phyloP scores from a whole-genome alignment of 192 early-diverging fungal species.

The Gamsiella multidivaricata region DNA sequence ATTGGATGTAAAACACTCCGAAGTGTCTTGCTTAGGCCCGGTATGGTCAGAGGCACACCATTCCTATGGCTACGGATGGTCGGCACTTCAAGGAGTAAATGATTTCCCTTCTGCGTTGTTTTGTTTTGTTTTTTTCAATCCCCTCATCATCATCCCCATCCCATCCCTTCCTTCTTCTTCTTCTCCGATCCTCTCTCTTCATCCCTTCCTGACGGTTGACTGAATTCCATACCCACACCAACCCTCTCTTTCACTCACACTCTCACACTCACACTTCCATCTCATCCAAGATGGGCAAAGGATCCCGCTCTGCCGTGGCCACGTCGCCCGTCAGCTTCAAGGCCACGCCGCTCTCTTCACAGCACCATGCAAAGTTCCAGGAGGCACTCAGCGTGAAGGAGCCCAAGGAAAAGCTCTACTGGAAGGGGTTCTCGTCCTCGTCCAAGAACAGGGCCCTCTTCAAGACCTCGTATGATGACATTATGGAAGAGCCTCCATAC shows the following conservation, averaged over 20 bases:
- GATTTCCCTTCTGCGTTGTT: background rate
- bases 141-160: too few relatives aligned
- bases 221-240: too few relatives aligned
- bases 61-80: too few relatives aligned
- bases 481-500: slow-evolving; percentile 79
- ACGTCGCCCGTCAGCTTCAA: slow-evolving; percentile 45
- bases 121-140: background rate
- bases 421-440: slow-evolving; percentile 52
- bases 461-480: slow-evolving; percentile 50
- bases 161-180: background rate
- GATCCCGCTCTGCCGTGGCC: slow-evolving; percentile 47
- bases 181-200: too few relatives aligned
- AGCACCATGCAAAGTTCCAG: slow-evolving; percentile 56
- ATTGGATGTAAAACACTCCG: too few relatives aligned
- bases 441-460: slow-evolving; percentile 47
- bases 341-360: slow-evolving; percentile 53
- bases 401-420: slow-evolving; percentile 53
- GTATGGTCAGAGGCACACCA: too few relatives aligned
- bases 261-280: background rate
- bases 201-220: too few relatives aligned
- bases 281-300: slow-evolving; percentile 42
- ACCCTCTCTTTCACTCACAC: background rate
- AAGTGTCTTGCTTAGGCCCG: too few relatives aligned
- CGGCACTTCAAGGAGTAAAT: too few relatives aligned
- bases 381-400: slow-evolving; percentile 51